Evolutionary conservation across 495 filamentous ascomycete genomes (phyloP), one percentile per base, ranked within the genome.

Genomic region (Tirmania nivea): DNA sequence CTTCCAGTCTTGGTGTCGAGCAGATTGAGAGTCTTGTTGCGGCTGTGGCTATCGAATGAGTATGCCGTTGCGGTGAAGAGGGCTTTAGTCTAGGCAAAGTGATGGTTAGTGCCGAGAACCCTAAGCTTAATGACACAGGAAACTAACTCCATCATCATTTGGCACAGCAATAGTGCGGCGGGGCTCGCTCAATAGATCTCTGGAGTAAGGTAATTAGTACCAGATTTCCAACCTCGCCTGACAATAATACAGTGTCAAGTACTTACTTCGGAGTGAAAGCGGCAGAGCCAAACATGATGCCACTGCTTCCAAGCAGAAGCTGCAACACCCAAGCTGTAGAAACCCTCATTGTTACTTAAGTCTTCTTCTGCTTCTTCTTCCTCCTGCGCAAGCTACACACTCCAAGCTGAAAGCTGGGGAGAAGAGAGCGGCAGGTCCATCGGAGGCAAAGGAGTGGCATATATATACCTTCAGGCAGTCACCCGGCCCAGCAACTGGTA

Each of bases 21-120:
- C 0, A 90, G 67, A 21, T 79, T 77, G 58, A 93, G 82, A 60
- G 88, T 81, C 35, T 73, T 73, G 11, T 70, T 80, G 67, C 82
- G 85, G 49, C 74, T 74, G 65, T 94, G 88, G 0, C 76, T 70
- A 49, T 83, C 73, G 67, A 96, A 95, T 19, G 79, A 87, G 63
- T 94, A 96, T 8, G 79, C 78, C 0, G 83, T 83, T 35, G 55
- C 48, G 20, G 53, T 53, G 45, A 63, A 63, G 31, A 63, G 48
- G 19, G 60, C 61, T 31, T 57, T 52, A 3, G 59, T 59, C 60
- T 62, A n/a, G 12, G 3, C 25, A 10, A 25, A 49, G 50, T 58
- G 25, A 52, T 48, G 31, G 50, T 54, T 50, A 54, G 35, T 37
- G 42, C 52, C 8, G 10, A 31, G 34, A 9, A 2, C 16, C 8